phyloP scores from a whole-genome alignment of 495 filamentous ascomycete species.

The Parathielavia hyrcaniae region DNA sequence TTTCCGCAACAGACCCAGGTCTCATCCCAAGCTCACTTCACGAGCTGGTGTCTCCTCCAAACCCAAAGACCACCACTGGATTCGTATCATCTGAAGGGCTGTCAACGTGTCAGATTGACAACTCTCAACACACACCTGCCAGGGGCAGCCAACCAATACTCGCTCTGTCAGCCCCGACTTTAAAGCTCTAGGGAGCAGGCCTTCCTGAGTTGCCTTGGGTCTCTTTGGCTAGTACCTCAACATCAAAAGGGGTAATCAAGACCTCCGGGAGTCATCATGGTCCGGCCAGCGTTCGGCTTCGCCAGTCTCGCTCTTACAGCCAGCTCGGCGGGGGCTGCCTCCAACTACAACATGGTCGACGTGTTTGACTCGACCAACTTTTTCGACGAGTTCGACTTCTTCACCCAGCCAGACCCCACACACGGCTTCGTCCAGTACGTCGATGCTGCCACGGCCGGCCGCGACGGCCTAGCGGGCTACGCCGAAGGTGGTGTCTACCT shows the following conservation, averaged over 20 bases:
- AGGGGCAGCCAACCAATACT: background rate
- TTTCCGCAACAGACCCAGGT: background rate
- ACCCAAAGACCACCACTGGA: background rate
- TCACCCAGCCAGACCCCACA: conserved; percentile 53
- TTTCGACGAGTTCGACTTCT: conserved; percentile 53
- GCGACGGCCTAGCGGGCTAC: conserved; percentile 51
- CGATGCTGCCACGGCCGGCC: conserved; percentile 49
- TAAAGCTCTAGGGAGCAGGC: background rate
- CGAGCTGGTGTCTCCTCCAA: background rate
- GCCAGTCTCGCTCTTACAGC: conserved; percentile 8
- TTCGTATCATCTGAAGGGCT: background rate
- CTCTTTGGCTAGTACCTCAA: background rate
- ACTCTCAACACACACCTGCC: conserved; percentile 1
- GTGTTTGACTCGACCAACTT: conserved; percentile 48
- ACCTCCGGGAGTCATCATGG: conserved; percentile 3
- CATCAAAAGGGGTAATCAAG: background rate
- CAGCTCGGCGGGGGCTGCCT: conserved; percentile 24
- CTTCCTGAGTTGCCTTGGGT: background rate
- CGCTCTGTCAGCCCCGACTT: background rate
- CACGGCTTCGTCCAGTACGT: conserved; percentile 65
- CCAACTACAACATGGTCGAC: conserved; percentile 41
- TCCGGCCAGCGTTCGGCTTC: background rate
- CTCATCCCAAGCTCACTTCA: background rate
- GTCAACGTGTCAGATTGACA: background rate
- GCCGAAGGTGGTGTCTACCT: conserved; percentile 46